These are phyloP conservation scores for Anisodus tanguticus DNA, from an alignment of 257 asterid species.

Conservation along the genomic window DNA sequence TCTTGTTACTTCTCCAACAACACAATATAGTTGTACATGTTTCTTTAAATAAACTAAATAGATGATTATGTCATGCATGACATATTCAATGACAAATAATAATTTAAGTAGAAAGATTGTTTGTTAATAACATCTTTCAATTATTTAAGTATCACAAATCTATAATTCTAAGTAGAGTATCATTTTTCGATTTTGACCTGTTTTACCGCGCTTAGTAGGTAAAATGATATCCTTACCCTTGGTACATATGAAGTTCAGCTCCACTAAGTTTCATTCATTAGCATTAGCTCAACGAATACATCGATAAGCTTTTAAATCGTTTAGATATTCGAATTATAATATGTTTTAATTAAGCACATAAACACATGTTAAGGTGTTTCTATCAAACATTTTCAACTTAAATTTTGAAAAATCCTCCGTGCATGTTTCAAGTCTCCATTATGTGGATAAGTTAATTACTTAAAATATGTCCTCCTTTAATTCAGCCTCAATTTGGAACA, in stretches of 20 bases:
- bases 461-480: not conserved
- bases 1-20: conserved; percentile 1
- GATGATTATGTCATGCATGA: conserved; percentile 31
- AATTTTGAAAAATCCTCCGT: not conserved
- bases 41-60: not conserved
- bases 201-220: not conserved
- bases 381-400: not conserved
- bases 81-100: not conserved
- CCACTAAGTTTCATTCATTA: not conserved
- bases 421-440: not conserved
- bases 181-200: not conserved
- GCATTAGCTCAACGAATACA: not conserved
- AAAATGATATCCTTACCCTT: no score
- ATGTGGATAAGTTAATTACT: not conserved
- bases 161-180: not conserved
- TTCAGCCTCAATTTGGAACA: not conserved
- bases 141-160: not conserved
- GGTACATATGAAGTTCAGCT: not conserved
- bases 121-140: not conserved
- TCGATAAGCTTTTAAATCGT: not conserved
- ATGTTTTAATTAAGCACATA: no score
- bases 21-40: not conserved
- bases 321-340: no score
- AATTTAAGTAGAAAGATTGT: not conserved
- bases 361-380: not conserved